Evolutionary conservation across 805 yeast species (phyloP), one percentile per base, ranked within the genome.

Genomic region (Cyberlindnera amylophila): DNA sequence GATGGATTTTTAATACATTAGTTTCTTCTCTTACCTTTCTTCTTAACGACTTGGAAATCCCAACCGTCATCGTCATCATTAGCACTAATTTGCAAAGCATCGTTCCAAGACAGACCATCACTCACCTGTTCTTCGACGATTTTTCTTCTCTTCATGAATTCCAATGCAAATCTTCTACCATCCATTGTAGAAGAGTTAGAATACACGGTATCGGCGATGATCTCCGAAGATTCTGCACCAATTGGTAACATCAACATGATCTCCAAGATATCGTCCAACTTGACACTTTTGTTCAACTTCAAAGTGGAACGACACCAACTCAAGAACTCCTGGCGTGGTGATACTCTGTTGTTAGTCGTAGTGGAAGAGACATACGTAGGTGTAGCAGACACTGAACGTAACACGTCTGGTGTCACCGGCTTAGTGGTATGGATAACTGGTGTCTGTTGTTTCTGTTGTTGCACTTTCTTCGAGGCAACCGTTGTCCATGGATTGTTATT

Each of bases 111-210:
- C 51, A 77, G 70, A 8, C 76, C 72, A 44, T 76, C 73, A 36
- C 63, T 62, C 24, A 66, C 63, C 23, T 64, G 62, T 31, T 58
- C 74, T 54, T 89, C 97, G 43, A 87, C 90, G 38, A 69, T 73
- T 46, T 73, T 74, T 58, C 93, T 82, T 59, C 85, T 80, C 64
- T 82, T 84, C 59, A 83, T 71, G 61, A 93, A 93, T 58, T 93
- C 99, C 43, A 75, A 77, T 0, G 99, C 96, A 69, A 90, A 91
- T 51, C 96, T 74, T 59, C 96, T 81, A 18, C 98, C 98, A 62
- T 93, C 96, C 85, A 91, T 81, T 1, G 90, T 83, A 3, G 90
- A 76, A 32, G 95, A 84, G 46, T 88, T 85, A 19, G 93, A 81
- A 66, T 88, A 89, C 45, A 91, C 80, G 11, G 96, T 87, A 58